A percentile compares a stretch with the other conserved stretches of the same genome.
Evolutionary conservation across 2,329 filamentous ascomycete species (phyloP).

Genomic region (Plenodomus tracheiphilus): DNA sequence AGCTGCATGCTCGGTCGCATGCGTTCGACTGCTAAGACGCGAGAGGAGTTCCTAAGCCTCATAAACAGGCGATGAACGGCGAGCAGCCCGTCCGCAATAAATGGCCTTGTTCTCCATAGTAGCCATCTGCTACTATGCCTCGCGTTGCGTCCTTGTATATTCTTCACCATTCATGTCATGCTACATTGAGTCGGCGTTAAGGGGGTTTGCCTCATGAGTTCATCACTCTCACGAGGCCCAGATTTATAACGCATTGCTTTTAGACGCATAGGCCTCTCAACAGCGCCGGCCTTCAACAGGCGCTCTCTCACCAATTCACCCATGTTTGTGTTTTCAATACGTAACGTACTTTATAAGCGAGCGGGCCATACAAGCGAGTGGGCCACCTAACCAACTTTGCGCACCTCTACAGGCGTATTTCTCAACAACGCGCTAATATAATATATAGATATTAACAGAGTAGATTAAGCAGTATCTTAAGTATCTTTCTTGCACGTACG

Average conservation of each 20-base stretch:
- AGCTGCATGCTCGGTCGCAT: slow-evolving; percentile 98
- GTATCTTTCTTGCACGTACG: too few species aligned
- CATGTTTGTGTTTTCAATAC: too few species aligned
- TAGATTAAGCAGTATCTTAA: too few species aligned
- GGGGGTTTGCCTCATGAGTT: not conserved
- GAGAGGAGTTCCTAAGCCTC: slow-evolving; percentile 92
- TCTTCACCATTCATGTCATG: not conserved
- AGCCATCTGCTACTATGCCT: too few species aligned
- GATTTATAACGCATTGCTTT: not conserved
- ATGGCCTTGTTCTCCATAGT: too few species aligned
- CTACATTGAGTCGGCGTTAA: not conserved
- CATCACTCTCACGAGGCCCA: not conserved
- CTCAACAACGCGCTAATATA: too few species aligned
- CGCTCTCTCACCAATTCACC: not conserved
- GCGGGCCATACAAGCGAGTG: too few species aligned
- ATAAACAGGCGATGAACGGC: slow-evolving; percentile 37
- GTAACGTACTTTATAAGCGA: too few species aligned
- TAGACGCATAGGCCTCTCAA: not conserved
- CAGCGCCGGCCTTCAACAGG: not conserved
- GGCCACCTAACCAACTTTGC: too few species aligned
- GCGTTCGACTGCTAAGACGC: slow-evolving; percentile 86
- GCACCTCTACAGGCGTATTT: too few species aligned
- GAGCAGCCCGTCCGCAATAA: too few species aligned
- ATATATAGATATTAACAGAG: too few species aligned
- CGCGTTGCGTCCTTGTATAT: not conserved